phyloP scores from a whole-genome alignment of 2,329 filamentous ascomycete genomes.

The Passalora sequoiae region DNA sequence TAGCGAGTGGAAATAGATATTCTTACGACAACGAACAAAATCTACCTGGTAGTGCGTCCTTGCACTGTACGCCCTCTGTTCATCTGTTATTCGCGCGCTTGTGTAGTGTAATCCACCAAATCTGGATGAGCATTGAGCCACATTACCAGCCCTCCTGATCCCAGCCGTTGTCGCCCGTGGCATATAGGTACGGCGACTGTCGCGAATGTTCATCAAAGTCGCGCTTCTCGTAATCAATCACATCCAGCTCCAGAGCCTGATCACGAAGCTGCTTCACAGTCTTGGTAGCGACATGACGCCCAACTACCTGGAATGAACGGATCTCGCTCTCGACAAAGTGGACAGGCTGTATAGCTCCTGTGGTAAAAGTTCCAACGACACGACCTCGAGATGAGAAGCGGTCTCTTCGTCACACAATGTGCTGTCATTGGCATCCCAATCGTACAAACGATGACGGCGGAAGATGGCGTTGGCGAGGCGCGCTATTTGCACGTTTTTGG shows the following conservation, averaged over 20 bases:
- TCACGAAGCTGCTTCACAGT: neutral
- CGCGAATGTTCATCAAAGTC: neutral
- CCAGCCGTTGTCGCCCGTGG: neutral
- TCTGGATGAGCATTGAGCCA: too few relatives aligned
- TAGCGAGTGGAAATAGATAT: neutral
- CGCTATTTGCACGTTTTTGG: neutral
- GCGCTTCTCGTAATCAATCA: neutral
- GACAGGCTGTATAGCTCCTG: neutral
- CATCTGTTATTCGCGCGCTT: too few relatives aligned
- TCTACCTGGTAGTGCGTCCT: too few relatives aligned
- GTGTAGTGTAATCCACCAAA: too few relatives aligned
- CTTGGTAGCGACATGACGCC: neutral
- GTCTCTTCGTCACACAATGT: neutral
- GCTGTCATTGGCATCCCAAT: neutral
- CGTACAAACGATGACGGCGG: neutral
- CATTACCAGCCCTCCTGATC: neutral
- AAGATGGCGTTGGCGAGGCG: neutral
- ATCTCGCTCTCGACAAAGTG: neutral
- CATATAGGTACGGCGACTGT: neutral
- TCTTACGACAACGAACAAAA: too few relatives aligned
- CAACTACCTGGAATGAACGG: neutral
- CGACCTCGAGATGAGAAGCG: neutral
- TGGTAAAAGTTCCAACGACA: neutral
- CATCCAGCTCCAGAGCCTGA: neutral
- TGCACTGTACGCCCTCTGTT: too few relatives aligned